Evolutionary conservation across 441 rosid genomes (phyloP), one percentile per base, ranked within the genome.

Genomic region (Raphanus hybrid): DNA sequence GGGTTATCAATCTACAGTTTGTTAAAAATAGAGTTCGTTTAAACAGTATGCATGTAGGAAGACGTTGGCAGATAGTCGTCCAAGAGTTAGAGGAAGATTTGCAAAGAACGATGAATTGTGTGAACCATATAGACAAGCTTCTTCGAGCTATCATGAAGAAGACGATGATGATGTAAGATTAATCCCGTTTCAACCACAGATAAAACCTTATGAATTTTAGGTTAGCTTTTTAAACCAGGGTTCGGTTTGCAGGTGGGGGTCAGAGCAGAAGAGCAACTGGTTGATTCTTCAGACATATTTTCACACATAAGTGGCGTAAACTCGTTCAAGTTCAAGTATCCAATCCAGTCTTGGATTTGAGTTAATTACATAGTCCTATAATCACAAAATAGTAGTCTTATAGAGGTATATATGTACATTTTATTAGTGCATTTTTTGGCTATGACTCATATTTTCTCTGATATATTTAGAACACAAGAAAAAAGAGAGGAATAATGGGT

Each of bases 21-120:
- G 8, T 14, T 65, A 3, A 65, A 39, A 2, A 18, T 8, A 37
- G 35, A 9, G 9, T 39, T 43, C 41, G 35, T 65, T 64, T 18
- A 37, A 5, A 43, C 16, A 65, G 69, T 95, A 95, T 61, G 99
- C 99, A 4, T 95, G 99, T 82, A 86, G 99, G 70, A 95, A 95
- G 82, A 93, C 94, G 48, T 77, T 95, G 37, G 99, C 99, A 3
- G 99, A 95, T 74, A 95, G 98, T 84, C 84, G 97, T 50, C 99
- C 97, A 6, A 82, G 98, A 76, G 97, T 95, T 0, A 82, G 97
- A 83, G 98, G 99, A 85, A 84, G 99, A 77, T 95, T 95, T 68
- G 99, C 99, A 1, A 95, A 89, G 80, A 95, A 90, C 45, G 97
- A 95, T 55, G 97, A 95, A 8, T 89, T 87, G 15, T 86, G 88